phyloP scores from a whole-genome alignment of 1,284 basidiomycete species.

The Tilletia caries region DNA sequence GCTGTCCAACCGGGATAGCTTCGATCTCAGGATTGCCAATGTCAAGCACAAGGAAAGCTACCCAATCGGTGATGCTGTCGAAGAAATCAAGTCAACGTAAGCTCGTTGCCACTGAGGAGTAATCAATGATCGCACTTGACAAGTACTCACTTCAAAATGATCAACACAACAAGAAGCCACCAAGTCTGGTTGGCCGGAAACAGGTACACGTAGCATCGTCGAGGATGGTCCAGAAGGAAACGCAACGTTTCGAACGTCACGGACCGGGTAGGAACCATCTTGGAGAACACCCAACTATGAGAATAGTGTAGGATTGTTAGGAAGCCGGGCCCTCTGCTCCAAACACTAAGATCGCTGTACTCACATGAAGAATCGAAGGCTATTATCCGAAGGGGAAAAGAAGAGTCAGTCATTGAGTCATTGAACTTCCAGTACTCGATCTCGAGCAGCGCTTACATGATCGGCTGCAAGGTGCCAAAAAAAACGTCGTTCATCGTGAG shows the following conservation, averaged over 20 bases:
- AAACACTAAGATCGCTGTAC: too few relatives aligned
- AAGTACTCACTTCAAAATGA: conserved; percentile 70
- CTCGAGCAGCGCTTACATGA: background rate
- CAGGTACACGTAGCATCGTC: conserved; percentile 85
- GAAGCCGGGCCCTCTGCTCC: too few relatives aligned
- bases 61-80: conserved; percentile 72
- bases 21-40: conserved; percentile 74
- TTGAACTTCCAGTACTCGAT: too few relatives aligned
- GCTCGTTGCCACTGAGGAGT: too few relatives aligned
- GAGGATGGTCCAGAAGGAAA: conserved; percentile 93
- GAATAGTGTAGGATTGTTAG: too few relatives aligned
- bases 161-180: conserved; percentile 71
- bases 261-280: conserved; percentile 64
- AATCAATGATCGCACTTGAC: too few relatives aligned
- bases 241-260: conserved; percentile 74
- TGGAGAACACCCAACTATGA: conserved; percentile 65
- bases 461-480: background rate
- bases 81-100: too few relatives aligned
- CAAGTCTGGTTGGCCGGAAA: conserved; percentile 89
- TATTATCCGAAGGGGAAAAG: background rate
- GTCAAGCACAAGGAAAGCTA: conserved; percentile 82
- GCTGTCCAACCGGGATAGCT: conserved; percentile 64
- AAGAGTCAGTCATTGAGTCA: too few relatives aligned
- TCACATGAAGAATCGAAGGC: conserved; percentile 51
- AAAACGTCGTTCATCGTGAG: too few relatives aligned